Base-by-base conservation (phyloP, 2,329 filamentous ascomycete genomes). In the Ophiostoma himal-ulmi region DNA sequence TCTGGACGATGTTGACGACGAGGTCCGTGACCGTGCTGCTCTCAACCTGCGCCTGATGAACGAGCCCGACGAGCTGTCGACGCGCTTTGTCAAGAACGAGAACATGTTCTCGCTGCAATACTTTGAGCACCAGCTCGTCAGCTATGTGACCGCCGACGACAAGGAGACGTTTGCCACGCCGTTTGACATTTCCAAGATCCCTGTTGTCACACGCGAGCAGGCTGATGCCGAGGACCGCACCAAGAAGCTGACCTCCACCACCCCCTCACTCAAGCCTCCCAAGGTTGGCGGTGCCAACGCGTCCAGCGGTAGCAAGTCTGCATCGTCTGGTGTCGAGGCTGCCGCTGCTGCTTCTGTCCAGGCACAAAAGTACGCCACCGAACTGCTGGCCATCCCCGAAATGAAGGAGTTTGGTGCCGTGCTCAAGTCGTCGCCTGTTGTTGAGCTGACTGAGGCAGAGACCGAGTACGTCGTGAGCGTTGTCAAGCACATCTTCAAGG, bases 401-500 rank as follows among this genome's bases (percentile, higher is more conserved):
- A 88, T 99, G 84, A 91, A 91, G 78, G 89, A 91, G 74, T 97
- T 97, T 79, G 95, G 95, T 76, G 86, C 86, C 74, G 88, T 98
- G 14, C 91, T 99, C 83, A 98, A 97, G 83, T 97, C 94, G 62
- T 96, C 93, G 71, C 81, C 88, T 36, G 82, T 91, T 68, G 88
- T 96, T 75, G 94, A 97, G 80, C 89, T 99, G 73, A 98, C 95
- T 22, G 95, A 99, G 80, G 92, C 93, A 69, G 95, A 98, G 81
- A 98, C 94, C 26, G 95, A 99, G 80, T 99, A 99, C 76, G 93
- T 97, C 68, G 95, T 99, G 72, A 89, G 87, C 48, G 89, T 95
- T 30, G 87, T 97, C 80, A 99, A 99, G 84, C 95, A 99, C 79
- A 89, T 99, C 77, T 99, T 97, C 89, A 96, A 96, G 82, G 92